Evolutionary conservation across 2,329 filamentous ascomycete species (phyloP), one percentile per base, ranked within the genome.

Genomic region (Ascochyta rabiei): DNA sequence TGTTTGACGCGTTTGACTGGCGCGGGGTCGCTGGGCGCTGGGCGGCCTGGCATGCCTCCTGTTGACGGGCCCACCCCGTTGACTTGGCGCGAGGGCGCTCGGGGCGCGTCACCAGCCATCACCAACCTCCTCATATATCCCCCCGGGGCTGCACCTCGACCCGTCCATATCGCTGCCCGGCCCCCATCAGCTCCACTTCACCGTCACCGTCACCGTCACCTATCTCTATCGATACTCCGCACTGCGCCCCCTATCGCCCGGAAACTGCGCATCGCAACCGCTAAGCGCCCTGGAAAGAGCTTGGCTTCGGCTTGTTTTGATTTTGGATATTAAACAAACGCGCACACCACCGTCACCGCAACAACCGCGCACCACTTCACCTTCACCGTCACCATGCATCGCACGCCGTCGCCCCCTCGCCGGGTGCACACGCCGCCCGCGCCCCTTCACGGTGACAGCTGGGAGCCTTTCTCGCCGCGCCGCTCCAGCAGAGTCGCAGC

Each of bases 401-500:
- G 82, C 48, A 89, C 88, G 38, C 87, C 88, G 61, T 84, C 87
- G 45, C 86, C 85, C 59, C 79, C 84, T 33, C 74, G 78, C 37
- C 76, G 78, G 60, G 76, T 89, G 58, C 85, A 80, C 70, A 90
- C 87, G 43, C 89, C 89, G 57, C 83, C 84, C 35, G 86, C 89
- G 50, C 89, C 89, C 42, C 83, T 83, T 55, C 83, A 86, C 68
- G 89, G 89, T 42, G 89, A 93, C 75, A 77, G 80, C 59, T 92
- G 87, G 80, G 84, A 90, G 68, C 89, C 89, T 39, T 92, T 86
- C 70, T 86, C 87, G 56, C 86, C 88, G 49, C 84, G 88, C 72
- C 88, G 89, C 67, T 72, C 71, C 26, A 82, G 83, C 56, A 84
- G 88, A 62, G 81, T 90, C 63, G 84, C 84, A 52, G 80, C 81